A percentile compares a stretch with the other conserved stretches of the same genome.
Evolutionary conservation across 805 yeast genomes (phyloP).

Genomic region (Candida suzukii): DNA sequence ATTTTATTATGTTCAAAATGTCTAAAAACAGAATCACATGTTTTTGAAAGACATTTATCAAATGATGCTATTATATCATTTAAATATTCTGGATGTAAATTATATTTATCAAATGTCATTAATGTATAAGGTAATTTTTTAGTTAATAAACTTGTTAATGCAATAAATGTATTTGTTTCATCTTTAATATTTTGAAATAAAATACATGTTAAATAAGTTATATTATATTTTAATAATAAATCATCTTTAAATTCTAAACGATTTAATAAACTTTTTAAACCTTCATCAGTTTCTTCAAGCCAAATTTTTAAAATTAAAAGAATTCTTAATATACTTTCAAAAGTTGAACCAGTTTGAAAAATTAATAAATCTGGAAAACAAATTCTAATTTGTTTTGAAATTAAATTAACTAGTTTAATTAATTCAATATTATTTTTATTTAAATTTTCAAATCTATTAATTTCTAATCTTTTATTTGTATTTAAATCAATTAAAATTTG

Average conservation of each 20-base stretch:
- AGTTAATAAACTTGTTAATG: conserved; percentile 18
- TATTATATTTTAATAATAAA: background rate
- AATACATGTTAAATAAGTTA: conserved; percentile 20
- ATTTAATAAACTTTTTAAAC: background rate
- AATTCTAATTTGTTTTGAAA: conserved; percentile 16
- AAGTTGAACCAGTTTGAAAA: conserved; percentile 23
- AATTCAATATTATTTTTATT: conserved; percentile 3
- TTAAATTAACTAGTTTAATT: conserved; percentile 14
- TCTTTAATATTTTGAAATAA: conserved; percentile 17
- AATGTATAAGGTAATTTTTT: conserved; percentile 20
- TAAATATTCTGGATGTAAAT: conserved; percentile 18
- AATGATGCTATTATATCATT: conserved; percentile 38
- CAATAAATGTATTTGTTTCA: conserved; percentile 15
- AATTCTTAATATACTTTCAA: conserved; percentile 21
- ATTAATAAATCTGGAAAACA: conserved; percentile 20
- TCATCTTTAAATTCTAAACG: background rate
- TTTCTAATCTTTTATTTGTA: conserved; percentile 3
- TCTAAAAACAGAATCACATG: conserved; percentile 36
- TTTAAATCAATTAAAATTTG: conserved; percentile 10
- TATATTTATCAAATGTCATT: conserved; percentile 1
- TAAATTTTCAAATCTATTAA: conserved; percentile 7
- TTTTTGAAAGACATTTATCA: conserved; percentile 35
- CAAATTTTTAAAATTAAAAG: conserved; percentile 13
- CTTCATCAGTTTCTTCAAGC: conserved; percentile 1
- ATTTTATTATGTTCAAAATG: conserved; percentile 43